These are phyloP conservation scores for Rhizopogon rudus DNA, from an alignment of 768 basidiomycete genomes.

Conservation along the genomic window DNA sequence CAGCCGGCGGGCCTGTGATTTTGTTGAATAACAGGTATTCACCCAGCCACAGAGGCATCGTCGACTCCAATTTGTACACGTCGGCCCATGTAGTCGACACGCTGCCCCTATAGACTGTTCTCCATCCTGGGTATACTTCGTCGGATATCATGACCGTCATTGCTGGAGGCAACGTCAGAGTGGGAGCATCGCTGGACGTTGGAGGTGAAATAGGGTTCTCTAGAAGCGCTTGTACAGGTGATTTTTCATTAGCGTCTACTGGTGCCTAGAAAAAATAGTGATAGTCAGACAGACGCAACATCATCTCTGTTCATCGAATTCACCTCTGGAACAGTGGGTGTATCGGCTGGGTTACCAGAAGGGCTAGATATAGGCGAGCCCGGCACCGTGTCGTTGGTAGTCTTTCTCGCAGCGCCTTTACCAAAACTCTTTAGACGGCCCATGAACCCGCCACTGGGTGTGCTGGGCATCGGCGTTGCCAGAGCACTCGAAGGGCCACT, in stretches of 20 bases:
- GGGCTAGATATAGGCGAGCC: constrained; percentile 19
- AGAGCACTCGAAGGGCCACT: constrained; percentile 28
- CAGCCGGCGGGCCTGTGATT: constrained; percentile 42
- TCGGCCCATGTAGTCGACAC: constrained; percentile 56
- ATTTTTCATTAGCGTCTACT: constrained; percentile 32
- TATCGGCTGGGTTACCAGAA: constrained; percentile 11
- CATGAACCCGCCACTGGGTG: constrained; percentile 60
- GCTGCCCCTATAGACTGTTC: constrained; percentile 69
- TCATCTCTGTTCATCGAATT: not conserved
- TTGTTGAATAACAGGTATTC: constrained; percentile 79
- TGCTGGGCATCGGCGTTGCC: constrained; percentile 38
- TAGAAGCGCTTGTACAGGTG: constrained; percentile 51
- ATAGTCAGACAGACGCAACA: constrained; percentile 1
- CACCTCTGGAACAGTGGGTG: constrained; percentile 20
- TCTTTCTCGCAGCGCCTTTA: constrained; percentile 42
- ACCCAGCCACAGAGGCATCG: constrained; percentile 83
- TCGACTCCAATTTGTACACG: constrained; percentile 56
- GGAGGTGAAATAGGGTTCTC: constrained; percentile 62
- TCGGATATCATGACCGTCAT: constrained; percentile 77
- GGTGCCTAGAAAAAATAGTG: constrained; percentile 14
- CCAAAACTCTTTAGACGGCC: constrained; percentile 75
- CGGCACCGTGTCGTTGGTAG: constrained; percentile 13
- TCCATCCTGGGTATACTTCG: constrained; percentile 72
- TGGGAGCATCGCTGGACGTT: constrained; percentile 65
- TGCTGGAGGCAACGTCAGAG: constrained; percentile 49